Evolutionary conservation across 257 asterid species (phyloP).

Genomic region (Nicotiana paniculata): DNA sequence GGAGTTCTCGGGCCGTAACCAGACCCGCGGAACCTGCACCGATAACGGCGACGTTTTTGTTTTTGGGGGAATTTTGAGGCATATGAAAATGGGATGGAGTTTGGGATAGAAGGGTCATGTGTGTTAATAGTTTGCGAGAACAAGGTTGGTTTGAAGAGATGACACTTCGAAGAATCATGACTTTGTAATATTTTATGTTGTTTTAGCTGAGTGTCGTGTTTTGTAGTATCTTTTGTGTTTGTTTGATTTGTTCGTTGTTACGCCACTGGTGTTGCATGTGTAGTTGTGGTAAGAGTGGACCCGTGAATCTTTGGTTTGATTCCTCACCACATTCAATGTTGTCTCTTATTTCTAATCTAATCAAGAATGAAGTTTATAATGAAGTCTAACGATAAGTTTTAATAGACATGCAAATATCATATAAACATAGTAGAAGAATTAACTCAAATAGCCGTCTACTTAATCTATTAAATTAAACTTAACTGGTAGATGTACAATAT

Average conservation of each 20-base stretch:
- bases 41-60: conserved; percentile 73
- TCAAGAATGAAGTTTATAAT: too few species aligned
- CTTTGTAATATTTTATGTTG: neutral
- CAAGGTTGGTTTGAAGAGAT: neutral
- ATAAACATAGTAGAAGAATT: too few species aligned
- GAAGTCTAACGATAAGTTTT: too few species aligned
- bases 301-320: neutral
- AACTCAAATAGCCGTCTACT: too few species aligned
- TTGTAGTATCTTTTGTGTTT: neutral
- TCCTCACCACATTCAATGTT: neutral
- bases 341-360: too few species aligned
- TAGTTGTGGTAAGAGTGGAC: neutral
- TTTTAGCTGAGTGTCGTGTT: neutral
- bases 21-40: conserved; percentile 98
- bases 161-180: neutral
- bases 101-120: conserved; percentile 31
- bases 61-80: conserved; percentile 33
- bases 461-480: too few species aligned
- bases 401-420: too few species aligned
- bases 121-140: neutral
- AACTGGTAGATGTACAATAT: too few species aligned
- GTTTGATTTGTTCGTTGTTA: neutral
- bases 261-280: neutral
- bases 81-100: conserved; percentile 16
- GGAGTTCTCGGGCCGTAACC: conserved; percentile 71